Evolutionary conservation across 2,329 filamentous ascomycete genomes (phyloP).

Genomic region (Claviceps digitariae): DNA sequence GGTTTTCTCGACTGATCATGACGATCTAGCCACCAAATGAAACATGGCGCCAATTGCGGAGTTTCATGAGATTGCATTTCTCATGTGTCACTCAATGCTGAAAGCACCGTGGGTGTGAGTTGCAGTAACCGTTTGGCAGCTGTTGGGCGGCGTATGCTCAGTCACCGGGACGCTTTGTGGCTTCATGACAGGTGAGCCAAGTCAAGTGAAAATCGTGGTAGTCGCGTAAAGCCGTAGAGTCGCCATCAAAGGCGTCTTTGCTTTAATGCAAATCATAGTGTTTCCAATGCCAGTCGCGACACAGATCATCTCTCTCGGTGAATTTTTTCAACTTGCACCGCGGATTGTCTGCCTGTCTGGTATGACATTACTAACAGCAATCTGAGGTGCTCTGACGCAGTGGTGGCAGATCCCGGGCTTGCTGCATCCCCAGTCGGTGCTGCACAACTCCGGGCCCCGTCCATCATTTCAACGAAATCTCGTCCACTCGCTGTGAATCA

Average conservation of each 20-base stretch:
- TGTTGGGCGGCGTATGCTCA: neutral
- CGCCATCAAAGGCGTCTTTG: neutral
- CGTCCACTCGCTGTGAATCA: neutral
- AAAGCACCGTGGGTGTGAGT: neutral
- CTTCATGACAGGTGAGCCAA: neutral
- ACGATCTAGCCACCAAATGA: neutral
- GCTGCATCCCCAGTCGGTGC: neutral
- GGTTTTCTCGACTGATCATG: neutral
- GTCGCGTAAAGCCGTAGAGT: neutral
- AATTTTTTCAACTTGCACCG: neutral
- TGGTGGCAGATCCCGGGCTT: slow-evolving; percentile 1
- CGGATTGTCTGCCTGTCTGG: neutral
- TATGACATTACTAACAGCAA: neutral
- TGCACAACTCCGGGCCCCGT: neutral
- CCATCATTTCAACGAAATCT: neutral
- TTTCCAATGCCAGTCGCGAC: neutral
- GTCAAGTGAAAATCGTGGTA: neutral
- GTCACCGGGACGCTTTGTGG: neutral
- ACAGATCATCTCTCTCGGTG: neutral
- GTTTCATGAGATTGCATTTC: neutral
- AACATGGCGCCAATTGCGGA: too few relatives aligned
- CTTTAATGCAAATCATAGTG: neutral
- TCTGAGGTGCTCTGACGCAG: neutral
- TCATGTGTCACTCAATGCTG: neutral
- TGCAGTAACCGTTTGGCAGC: neutral